Evolutionary conservation across 2,329 filamentous ascomycete species (phyloP), one percentile per base, ranked within the genome.

Genomic region (Exophiala spinifera): DNA sequence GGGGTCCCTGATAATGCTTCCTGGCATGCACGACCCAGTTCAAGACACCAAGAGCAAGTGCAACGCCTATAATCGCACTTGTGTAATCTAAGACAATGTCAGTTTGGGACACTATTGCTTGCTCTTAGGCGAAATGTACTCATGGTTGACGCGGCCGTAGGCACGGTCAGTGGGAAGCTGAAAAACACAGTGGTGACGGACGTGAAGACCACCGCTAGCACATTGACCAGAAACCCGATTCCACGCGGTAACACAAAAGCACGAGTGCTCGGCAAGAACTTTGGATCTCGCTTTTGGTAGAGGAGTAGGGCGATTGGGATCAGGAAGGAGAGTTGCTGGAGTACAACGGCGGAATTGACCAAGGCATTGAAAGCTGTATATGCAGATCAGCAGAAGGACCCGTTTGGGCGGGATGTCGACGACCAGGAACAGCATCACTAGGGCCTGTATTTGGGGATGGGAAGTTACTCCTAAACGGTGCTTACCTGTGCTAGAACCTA

Each of bases 351-450:
- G 8, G 28, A 31, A 11, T 10, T 31, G 28, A 31, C 11, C 7
- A 31, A 10, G 11, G 28, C 28, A 10, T 31, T 31, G 28, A 31
- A 31, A 5, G 28, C 28, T 31, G 21, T 80, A 78, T 57, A 82
- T 80, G 51, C 78, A 79, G 8, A 79, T 79, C 7, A 82, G 72
- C 31, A 74, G 19, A 2, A 34, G 28, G 23, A 20, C 3, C 15
- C 23, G 23, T 25, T 25, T 25, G 23, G 23, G 23, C n/a, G 23
- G 23, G 23, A 25, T 25, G 23, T 25, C 23, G 23, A 25, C 23
- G 23, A 25, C 23, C 23, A 25, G 23, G 5, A 25, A 8, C 23
- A 25, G 23, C 23, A 25, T 25, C 23, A 25, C 23, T 25, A 25
- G 23, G 23, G 8, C 23, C 23, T 4, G 23, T 25, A 25, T 25